Percentiles rank a stretch among this genome's conserved stretches.
phyloP scores from a whole-genome alignment of 305 asterid species.

The Fraxinus albicans region DNA sequence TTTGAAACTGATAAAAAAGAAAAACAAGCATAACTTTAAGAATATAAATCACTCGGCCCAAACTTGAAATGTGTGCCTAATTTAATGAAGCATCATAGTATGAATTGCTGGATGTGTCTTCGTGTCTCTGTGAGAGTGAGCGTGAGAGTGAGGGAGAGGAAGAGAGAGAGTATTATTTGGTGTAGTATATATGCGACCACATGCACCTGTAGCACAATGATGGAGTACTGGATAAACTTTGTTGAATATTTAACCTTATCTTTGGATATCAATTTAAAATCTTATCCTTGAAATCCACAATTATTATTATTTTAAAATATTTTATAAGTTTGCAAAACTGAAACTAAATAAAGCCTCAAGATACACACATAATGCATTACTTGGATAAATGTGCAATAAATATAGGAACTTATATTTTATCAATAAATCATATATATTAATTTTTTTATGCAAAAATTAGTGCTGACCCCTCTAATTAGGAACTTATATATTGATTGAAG shows the following conservation, averaged over 20 bases:
- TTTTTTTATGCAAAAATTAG: neutral
- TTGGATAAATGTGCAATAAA: neutral
- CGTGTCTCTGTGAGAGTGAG: neutral
- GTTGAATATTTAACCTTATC: neutral
- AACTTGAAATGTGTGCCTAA: slow-evolving; percentile 33
- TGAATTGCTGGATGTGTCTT: neutral
- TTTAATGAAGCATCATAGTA: slow-evolving; percentile 4
- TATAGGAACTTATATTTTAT: neutral
- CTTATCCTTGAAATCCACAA: no score
- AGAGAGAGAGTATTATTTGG: neutral
- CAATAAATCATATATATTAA: neutral
- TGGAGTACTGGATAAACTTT: neutral
- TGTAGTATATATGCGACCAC: neutral
- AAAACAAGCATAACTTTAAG: no score
- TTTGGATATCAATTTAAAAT: neutral
- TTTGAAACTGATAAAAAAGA: no score
- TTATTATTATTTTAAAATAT: neutral
- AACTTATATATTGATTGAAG: neutral
- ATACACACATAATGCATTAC: neutral
- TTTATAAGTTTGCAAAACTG: neutral
- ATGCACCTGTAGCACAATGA: neutral
- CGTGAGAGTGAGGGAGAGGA: neutral
- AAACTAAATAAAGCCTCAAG: neutral
- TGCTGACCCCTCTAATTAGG: no score
- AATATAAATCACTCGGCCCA: neutral